Evolutionary conservation across 371 early-diverging fungal species (phyloP).

Genomic region (Zancudomyces culisetae): DNA sequence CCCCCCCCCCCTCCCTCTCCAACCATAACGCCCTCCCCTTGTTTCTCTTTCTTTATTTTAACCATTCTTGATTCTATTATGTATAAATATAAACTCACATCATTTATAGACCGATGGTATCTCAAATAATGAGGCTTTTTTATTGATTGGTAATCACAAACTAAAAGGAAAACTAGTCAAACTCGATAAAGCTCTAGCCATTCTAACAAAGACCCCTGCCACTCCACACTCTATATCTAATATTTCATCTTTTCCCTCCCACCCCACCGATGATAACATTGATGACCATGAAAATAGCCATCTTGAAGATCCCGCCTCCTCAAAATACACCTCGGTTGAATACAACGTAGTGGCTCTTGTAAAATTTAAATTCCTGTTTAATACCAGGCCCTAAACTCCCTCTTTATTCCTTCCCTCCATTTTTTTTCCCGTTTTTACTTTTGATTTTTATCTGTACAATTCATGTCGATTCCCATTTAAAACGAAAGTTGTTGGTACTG

Average conservation of each 20-base stretch:
- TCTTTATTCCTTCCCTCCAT: not conserved
- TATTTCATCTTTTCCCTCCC: too few species aligned
- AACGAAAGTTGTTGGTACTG: too few species aligned
- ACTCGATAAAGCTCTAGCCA: slow-evolving; percentile 17
- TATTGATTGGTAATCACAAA: slow-evolving; percentile 17
- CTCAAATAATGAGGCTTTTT: slow-evolving; percentile 6
- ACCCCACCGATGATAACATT: too few species aligned
- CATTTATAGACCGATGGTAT: slow-evolving; percentile 9
- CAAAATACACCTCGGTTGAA: not conserved
- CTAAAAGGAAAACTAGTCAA: slow-evolving; percentile 13
- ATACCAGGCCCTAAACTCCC: slow-evolving; percentile 19
- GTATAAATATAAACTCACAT: not conserved
- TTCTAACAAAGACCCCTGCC: slow-evolving; percentile 11
- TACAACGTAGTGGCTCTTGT: slow-evolving; percentile 16
- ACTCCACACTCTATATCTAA: too few species aligned
- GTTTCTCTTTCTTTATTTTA: too few species aligned
- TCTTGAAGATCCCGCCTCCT: not conserved
- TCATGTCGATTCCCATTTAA: too few species aligned
- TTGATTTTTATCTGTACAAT: not conserved
- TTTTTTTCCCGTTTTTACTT: not conserved
- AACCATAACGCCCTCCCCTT: too few species aligned
- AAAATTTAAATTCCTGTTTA: slow-evolving; percentile 22
- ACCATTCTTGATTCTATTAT: too few species aligned
- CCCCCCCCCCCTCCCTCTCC: too few species aligned
- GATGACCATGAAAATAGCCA: too few species aligned